Evolutionary conservation across 1,284 basidiomycete species (phyloP), one percentile per base, ranked within the genome.

Genomic region (Macrocystidia cucumis): DNA sequence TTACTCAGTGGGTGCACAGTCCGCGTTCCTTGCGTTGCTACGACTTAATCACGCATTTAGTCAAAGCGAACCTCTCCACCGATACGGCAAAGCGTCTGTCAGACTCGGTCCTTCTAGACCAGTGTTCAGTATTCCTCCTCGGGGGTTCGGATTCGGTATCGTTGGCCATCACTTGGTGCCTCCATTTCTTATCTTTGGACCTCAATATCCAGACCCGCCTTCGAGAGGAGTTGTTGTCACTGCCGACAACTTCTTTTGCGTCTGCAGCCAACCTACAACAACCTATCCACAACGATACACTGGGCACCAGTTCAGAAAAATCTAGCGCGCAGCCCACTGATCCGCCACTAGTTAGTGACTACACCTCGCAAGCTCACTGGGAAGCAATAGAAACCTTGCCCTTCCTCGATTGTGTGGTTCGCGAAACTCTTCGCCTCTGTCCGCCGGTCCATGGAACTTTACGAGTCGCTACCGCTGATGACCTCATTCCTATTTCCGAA

Each of bases 131-230:
- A 23, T 67, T 74, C 47, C 57, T 74, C 35, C 66, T 72, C 30
- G 70, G 63, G 3, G 71, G 72, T 5, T 65, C 69, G 17, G 77
- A 80, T 45, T 69, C 73, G 1, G 70, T 73, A 13, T 60, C 69
- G 2, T 56, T 76, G 3, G 65, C 70, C 26, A 57, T 74, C 32
- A 55, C 69, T 3, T 79, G 72, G 70, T 69, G 66, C 34, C 54
- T 78, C 1, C 63, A 73, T 47, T 59, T 65, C 34, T 67, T 81
- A 14, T 60, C 76, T 6, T 52, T 54, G 5, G 46, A 74, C 40
- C 65, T 64, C 1, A 55, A 62, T 3, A 49, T 71, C 7, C 76
- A 79, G 48, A 56, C 32, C 2, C 60, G 60, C 3, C 56, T 74
- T 8, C 62, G 69, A 9, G 50, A 62, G 20, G 69, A 74, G 35